These are phyloP conservation scores for Protomyces gravidus DNA, from an alignment of 1,139 yeast species.

Conservation along the genomic window DNA sequence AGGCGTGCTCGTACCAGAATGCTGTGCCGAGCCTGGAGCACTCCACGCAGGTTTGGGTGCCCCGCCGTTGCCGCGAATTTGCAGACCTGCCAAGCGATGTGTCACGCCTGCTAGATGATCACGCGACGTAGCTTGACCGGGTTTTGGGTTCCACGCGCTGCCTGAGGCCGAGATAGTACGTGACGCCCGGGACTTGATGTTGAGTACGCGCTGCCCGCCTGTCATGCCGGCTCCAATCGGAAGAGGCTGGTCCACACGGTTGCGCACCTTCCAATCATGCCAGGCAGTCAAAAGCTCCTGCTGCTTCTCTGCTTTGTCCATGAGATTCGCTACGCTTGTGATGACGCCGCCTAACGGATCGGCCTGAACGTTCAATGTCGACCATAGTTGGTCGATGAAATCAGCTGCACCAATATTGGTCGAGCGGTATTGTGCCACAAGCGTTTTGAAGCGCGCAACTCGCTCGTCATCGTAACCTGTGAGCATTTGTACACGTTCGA, in stretches of 20 bases:
- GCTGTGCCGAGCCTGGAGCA: conserved; percentile 21
- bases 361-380: conserved; percentile 4
- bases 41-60: conserved; percentile 25
- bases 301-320: conserved; percentile 26
- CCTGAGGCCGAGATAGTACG: conserved; percentile 26
- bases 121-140: conserved; percentile 5
- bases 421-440: conserved; percentile 21
- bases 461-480: conserved; percentile 18
- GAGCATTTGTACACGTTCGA: conserved; percentile 9
- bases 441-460: conserved; percentile 20
- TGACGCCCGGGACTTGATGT: conserved; percentile 26
- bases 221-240: conserved; percentile 5
- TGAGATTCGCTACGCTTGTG: conserved; percentile 22
- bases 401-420: conserved; percentile 28
- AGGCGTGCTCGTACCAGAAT: conserved; percentile 20
- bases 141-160: conserved; percentile 28
- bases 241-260: conserved; percentile 5
- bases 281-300: conserved; percentile 29
- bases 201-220: conserved; percentile 24
- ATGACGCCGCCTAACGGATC: conserved; percentile 27
- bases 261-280: conserved; percentile 30
- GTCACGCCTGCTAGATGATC: conserved; percentile 1
- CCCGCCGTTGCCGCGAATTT: conserved; percentile 4
- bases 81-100: conserved; percentile 5
- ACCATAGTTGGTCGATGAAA: conserved; percentile 16